Evolutionary conservation across 1,284 basidiomycete species (phyloP).

Genomic region (Rhodotorula glutinis): DNA sequence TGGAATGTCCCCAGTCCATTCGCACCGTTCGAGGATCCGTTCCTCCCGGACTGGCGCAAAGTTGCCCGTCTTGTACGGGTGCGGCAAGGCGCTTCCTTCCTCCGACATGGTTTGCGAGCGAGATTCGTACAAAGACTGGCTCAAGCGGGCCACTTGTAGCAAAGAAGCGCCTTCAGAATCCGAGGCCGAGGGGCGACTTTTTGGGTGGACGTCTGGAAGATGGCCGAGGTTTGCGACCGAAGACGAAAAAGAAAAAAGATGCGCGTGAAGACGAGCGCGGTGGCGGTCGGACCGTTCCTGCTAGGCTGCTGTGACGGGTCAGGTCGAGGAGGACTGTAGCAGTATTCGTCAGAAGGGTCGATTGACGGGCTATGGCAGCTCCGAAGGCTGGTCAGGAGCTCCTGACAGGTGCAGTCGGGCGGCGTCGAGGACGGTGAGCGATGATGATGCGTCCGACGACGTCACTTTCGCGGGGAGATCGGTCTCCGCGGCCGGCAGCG

Average conservation of each 20-base stretch:
- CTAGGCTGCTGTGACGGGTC: too few relatives aligned
- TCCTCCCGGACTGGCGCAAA: constrained; percentile 47
- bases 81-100: constrained; percentile 19
- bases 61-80: constrained; percentile 49
- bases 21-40: constrained; percentile 44
- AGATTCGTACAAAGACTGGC: background rate
- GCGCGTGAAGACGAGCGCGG: background rate
- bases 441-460: too few relatives aligned
- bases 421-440: too few relatives aligned
- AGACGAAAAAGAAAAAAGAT: too few relatives aligned
- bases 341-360: too few relatives aligned
- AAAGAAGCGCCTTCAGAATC: background rate
- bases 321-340: too few relatives aligned
- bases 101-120: background rate
- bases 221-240: background rate
- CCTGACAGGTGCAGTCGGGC: too few relatives aligned
- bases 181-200: background rate
- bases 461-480: too few relatives aligned
- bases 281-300: too few relatives aligned
- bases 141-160: background rate
- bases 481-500: background rate
- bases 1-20: constrained; percentile 45
- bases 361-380: too few relatives aligned
- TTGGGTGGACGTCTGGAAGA: background rate
- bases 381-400: too few relatives aligned